Percentiles rank a stretch among this genome's conserved stretches.
Conservation (phyloP, 164 flowering plant species). For the Liquidambar formosana region DNA sequence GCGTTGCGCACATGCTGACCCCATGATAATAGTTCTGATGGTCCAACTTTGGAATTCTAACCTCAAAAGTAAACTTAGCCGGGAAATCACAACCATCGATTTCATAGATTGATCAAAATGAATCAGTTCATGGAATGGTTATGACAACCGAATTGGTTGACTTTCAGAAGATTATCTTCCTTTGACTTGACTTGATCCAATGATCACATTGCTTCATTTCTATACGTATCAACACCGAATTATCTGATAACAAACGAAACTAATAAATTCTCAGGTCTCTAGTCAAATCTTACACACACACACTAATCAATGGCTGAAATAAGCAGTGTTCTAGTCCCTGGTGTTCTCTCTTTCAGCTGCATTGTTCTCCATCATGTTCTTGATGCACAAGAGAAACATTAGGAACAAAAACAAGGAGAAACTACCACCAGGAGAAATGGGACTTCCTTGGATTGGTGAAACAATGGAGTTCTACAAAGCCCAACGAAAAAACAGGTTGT, state of each 20-base stretch:
- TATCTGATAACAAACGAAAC: background rate
- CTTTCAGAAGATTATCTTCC: background rate
- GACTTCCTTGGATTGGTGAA: slow-evolving; percentile 78
- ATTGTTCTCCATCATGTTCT: background rate
- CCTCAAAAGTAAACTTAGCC: too few species aligned
- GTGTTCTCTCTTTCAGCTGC: slow-evolving; percentile 14
- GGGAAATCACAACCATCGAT: too few species aligned
- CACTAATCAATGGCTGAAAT: slow-evolving; percentile 5
- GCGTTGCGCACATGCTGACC: slow-evolving; percentile 11
- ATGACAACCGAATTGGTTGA: slow-evolving; percentile 9
- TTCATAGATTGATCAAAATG: too few species aligned
- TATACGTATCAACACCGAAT: background rate
- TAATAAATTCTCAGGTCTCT: background rate
- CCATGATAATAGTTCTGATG: background rate
- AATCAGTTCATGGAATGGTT: background rate
- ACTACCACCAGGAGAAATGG: slow-evolving; percentile 73
- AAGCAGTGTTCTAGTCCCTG: slow-evolving; percentile 1
- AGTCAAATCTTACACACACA: background rate
- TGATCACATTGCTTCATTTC: background rate
- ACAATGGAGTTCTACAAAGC: slow-evolving; percentile 68
- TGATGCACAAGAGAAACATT: background rate
- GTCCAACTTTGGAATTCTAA: too few species aligned
- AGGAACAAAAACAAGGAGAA: slow-evolving; percentile 15
- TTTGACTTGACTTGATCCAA: background rate
- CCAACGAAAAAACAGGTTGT: slow-evolving; percentile 47